Evolutionary conservation across 495 filamentous ascomycete species (phyloP).

Genomic region (Aspergillus panamensis): DNA sequence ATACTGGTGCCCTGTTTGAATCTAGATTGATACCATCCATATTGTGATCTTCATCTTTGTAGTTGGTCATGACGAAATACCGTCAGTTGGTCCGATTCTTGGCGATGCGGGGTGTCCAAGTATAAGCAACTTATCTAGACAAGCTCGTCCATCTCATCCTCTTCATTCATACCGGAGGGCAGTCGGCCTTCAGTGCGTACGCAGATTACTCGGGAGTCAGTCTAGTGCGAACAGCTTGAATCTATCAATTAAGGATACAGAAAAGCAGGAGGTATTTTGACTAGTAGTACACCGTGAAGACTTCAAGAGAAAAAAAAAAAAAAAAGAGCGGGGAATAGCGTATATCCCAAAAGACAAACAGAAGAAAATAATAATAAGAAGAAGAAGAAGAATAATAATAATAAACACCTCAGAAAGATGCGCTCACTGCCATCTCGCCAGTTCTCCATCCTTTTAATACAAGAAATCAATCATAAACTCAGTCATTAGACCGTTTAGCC

Average conservation of each 20-base stretch:
- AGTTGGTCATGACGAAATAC: neutral
- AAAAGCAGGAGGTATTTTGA: conserved; percentile 3
- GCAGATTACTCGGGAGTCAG: conserved; percentile 19
- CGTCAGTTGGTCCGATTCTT: neutral
- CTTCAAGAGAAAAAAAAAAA: neutral
- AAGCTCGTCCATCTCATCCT: too few species aligned
- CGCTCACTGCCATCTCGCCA: conserved; percentile 23
- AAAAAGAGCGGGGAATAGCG: conserved; percentile 5
- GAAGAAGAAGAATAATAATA: conserved; percentile 11
- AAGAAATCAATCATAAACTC: conserved; percentile 8
- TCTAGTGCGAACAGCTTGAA: conserved; percentile 1
- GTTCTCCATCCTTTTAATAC: conserved; percentile 14
- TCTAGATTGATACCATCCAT: neutral
- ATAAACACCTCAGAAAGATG: neutral
- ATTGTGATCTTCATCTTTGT: neutral
- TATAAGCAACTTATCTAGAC: too few species aligned
- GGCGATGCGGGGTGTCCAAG: too few species aligned
- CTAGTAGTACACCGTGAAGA: conserved; percentile 18
- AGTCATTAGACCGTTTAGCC: conserved; percentile 1
- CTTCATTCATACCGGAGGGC: conserved; percentile 44
- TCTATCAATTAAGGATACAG: conserved; percentile 22
- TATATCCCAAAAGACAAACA: neutral
- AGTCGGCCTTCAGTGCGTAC: conserved; percentile 36
- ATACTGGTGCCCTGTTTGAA: neutral
- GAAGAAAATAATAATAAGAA: conserved; percentile 11